Evolutionary conservation across 2,329 filamentous ascomycete species (phyloP), one percentile per base, ranked within the genome.

Genomic region (Aspergillus eucalypticola): DNA sequence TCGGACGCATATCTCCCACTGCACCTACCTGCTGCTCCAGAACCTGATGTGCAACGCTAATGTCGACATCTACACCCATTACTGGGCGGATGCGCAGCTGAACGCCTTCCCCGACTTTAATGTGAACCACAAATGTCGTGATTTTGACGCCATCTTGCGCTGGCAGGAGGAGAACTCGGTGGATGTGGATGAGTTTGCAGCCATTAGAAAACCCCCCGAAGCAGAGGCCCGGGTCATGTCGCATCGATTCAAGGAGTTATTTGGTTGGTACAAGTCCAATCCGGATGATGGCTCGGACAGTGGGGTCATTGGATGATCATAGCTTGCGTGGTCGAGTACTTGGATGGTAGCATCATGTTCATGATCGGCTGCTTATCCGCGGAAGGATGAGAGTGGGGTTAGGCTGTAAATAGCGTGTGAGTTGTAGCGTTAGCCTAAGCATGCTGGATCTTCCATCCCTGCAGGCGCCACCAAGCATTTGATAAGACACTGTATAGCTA

Each of bases 1-100:
- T 44, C 52, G 52, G 19, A 59, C 52, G 23, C 57, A 56, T 21
- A 54, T 59, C 3, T 44, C 51, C 15, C 57, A 59, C 44, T 59
- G 57, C 52, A 23, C 32, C 51, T 44, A 59, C 52, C 38, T 59
- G 27, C 52, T 59, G 42, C 29, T 59, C n/a, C 51, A 59, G 29
- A 49, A 49, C 25, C 5, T 59, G 13, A 39, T 54, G 19, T 59
- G 57, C 32, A 59, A 41, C n/a, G 57, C 52, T 1, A 50, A 55
- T 17, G 19, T 46, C 11, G 51, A 39, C 17, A 38, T 59, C 21
- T 42, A 49, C 6, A 59, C 57, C 32, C 29, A 55, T 10, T 41
- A 23, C 15, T 56, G 32, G 27, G 41, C 52, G 8, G 51, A 59
- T 13, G 51, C 21, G 11, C 52, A 59, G 42, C 25, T 46, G 52